These are phyloP conservation scores for Quercus ilex DNA, from an alignment of 306 rosid genomes.

Conservation along the genomic window DNA sequence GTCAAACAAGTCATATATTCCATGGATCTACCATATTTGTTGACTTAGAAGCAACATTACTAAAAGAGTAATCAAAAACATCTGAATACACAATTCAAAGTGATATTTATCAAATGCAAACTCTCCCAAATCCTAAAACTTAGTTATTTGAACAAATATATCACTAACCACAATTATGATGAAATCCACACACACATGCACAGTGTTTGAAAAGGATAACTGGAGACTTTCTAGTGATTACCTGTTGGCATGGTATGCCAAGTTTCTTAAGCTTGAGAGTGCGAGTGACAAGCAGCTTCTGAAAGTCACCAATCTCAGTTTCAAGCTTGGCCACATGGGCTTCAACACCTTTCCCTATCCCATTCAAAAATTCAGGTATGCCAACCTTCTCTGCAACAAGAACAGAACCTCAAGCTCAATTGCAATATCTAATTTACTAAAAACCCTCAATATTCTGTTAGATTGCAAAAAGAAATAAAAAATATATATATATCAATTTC, in stretches of 20 bases:
- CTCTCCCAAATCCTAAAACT: background rate
- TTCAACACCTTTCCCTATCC: slow-evolving; percentile 78
- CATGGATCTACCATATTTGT: background rate
- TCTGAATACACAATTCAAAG: background rate
- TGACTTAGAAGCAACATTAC: background rate
- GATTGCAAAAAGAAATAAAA: background rate
- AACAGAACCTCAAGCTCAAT: slow-evolving; percentile 14
- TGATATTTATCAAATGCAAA: background rate
- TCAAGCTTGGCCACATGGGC: slow-evolving; percentile 76
- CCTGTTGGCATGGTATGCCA: slow-evolving; percentile 84
- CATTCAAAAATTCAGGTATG: slow-evolving; percentile 74
- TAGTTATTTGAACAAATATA: background rate
- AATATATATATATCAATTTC: background rate
- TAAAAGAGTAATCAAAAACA: background rate
- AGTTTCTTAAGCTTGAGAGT: slow-evolving; percentile 81
- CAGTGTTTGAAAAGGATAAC: background rate
- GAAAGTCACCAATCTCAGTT: slow-evolving; percentile 76
- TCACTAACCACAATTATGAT: background rate
- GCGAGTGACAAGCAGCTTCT: slow-evolving; percentile 70
- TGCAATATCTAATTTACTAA: background rate
- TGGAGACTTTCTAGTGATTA: slow-evolving; percentile 18
- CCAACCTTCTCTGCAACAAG: slow-evolving; percentile 67
- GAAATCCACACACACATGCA: background rate
- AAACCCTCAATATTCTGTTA: background rate
- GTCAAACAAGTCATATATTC: background rate